Base-by-base conservation (phyloP, 2,329 filamentous ascomycete genomes). In the Cladosporium oxysporum region DNA sequence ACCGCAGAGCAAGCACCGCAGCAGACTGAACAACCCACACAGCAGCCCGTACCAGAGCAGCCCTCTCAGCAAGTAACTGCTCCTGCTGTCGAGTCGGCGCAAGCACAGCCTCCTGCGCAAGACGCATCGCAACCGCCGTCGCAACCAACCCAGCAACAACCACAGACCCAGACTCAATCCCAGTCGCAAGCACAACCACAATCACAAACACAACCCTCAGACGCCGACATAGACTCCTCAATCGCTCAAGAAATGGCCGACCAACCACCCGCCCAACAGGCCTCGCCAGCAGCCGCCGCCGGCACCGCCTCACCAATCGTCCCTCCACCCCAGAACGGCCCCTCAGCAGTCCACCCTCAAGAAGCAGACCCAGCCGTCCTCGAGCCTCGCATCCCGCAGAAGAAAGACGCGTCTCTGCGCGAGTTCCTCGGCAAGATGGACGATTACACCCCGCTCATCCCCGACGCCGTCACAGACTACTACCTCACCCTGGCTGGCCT, bases 391-490 rank as follows among this genome's bases (percentile, higher is more conserved):
- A 82, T 91, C 69, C 89, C 91, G 1, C 89, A 90, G 62, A 92
- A 93, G 77, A 98, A 98, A 80, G 95, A 99, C 80, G 90, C 90
- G 23, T 96, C 91, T 47, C 82, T 99, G 70, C 91, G 93, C 75
- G 94, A 98, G 79, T 97, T 99, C 76, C 80, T 99, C 21, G 86
- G 87, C 70, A 97, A 97, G 84, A 98, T 99, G 90, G 95, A 99
- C 76, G 95, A 99, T 75, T 98, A 95, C 80, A 93, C 95, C 67
- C 95, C 95, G 12, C 97, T 99, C 92, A 98, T 99, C 72, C 95
- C 95, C 55, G 95, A 99, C 76, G 95, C 95, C 23, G 95, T 99
- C 26, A 98, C 93, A 69, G 90, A 96, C 78, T 97, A 98, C 84
- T 99, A 99, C 82, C 91, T 99, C 82, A 96, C 94, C 44, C 91